Evolutionary conservation across 1,139 yeast genomes (phyloP).

Genomic region (Pichia norvegensis): DNA sequence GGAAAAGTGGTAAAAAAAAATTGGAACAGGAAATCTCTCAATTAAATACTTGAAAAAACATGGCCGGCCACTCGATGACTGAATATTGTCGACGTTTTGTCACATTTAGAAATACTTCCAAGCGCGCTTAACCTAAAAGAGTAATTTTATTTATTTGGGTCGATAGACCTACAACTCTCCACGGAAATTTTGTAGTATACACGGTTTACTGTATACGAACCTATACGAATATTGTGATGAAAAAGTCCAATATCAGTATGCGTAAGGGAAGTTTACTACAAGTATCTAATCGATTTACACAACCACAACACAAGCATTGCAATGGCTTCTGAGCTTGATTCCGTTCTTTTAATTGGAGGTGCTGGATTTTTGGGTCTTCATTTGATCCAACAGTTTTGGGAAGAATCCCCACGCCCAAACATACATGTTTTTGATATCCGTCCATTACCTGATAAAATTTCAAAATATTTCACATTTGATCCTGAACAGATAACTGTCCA

Average conservation of each 20-base stretch:
- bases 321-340: slow-evolving; percentile 30
- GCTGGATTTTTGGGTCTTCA: slow-evolving; percentile 93
- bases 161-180: neutral
- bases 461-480: slow-evolving; percentile 69
- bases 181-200: no score
- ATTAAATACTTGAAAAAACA: neutral
- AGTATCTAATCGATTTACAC: no score
- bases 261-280: no score
- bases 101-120: neutral
- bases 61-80: neutral
- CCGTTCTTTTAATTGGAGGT: slow-evolving; percentile 86
- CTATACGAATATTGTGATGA: neutral
- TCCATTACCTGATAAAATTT: slow-evolving; percentile 64
- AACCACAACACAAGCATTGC: neutral
- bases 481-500: slow-evolving; percentile 49
- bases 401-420: slow-evolving; percentile 55
- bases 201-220: no score
- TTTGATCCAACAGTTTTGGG: slow-evolving; percentile 75
- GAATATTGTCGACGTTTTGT: neutral
- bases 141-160: neutral
- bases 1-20: neutral
- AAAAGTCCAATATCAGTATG: no score
- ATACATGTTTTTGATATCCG: slow-evolving; percentile 89
- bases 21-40: neutral
- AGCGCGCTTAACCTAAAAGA: slow-evolving; percentile 1